Base-by-base conservation (phyloP, 768 basidiomycete genomes). In the Pulveroboletus sp. region DNA sequence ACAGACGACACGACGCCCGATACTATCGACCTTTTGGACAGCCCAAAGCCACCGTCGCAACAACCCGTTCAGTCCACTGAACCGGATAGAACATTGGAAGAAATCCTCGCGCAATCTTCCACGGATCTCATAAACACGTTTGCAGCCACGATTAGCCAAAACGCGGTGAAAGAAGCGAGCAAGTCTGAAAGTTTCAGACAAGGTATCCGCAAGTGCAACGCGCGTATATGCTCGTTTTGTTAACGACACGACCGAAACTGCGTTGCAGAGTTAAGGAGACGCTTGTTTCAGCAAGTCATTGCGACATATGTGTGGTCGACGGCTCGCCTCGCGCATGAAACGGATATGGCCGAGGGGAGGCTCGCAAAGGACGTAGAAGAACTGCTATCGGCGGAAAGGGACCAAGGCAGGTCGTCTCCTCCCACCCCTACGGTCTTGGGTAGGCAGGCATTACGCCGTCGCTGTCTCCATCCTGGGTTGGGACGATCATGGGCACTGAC, bases 381-480 rank as follows among this genome's bases (percentile, higher is more conserved):
- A 0, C 11, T 70, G 46, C 14, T 65, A 30, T 31, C 46, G 33
- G 54, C 51, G 3, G 58, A 60, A 36, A 50, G 51, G 44, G 67
- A 69, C 42, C 66, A 69, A 69, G 67, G 67, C 69, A 70, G 57
- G 69, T 69, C 52, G 36, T 66, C 21, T 21, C 21, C 67, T 59
- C 46, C 46, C 17, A 27, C 47, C 41, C 33, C 11, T 32, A 54
- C 57, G 28, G 32, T 57, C 17, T 32, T 60, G 24, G 68, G 65
- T 70, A 68, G 57, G 55, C 50, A 50, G 33, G 37, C 43, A 33
- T 40, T 52, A 27, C 27, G 27, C 45, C 41, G 40, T 42, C 43
- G 24, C 15, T 35, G 24, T 45, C 44, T 52, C 33, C 41, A 43
- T 49, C 27, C 41, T 47, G 39, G 8, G 28, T n/a, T 28, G 26